Conservation (phyloP, 192 early-diverging fungal species). For the Backusella psychrophila region DNA sequence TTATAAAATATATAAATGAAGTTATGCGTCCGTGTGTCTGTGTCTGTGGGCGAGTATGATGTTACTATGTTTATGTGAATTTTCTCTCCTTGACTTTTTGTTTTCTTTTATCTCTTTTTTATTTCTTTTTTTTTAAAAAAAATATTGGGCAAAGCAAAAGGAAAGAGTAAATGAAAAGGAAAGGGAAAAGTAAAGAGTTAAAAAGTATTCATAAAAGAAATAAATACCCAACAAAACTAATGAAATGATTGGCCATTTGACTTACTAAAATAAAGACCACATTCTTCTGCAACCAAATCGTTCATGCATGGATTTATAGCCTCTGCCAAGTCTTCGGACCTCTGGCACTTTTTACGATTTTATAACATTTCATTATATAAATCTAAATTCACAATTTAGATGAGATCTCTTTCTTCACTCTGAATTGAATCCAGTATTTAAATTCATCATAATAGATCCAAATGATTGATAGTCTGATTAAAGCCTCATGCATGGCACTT, state of each 20-base stretch:
- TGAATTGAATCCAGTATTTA: neutral
- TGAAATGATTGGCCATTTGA: neutral
- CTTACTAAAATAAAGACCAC: neutral
- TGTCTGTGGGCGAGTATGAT: neutral
- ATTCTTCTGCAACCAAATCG: constrained; percentile 3
- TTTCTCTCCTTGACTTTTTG: neutral
- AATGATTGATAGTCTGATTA: neutral
- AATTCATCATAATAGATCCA: neutral
- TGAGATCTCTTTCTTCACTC: neutral
- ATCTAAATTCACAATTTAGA: neutral
- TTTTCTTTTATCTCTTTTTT: neutral
- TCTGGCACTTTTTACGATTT: neutral
- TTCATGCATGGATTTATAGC: neutral
- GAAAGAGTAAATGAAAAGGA: neutral
- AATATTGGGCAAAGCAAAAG: neutral
- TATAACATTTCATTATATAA: neutral
- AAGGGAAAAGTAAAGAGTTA: neutral
- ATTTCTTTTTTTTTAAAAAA: neutral
- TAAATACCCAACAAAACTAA: constrained; percentile 1
- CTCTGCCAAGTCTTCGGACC: neutral
- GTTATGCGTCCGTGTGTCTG: constrained; percentile 1
- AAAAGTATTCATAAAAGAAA: neutral
- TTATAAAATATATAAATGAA: constrained; percentile 2
- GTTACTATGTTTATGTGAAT: neutral
- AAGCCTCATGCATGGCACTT: neutral